These are phyloP conservation scores for Immersiporthe knoxdaviesiana DNA, from an alignment of 2,329 filamentous ascomycete genomes.

Conservation along the genomic window DNA sequence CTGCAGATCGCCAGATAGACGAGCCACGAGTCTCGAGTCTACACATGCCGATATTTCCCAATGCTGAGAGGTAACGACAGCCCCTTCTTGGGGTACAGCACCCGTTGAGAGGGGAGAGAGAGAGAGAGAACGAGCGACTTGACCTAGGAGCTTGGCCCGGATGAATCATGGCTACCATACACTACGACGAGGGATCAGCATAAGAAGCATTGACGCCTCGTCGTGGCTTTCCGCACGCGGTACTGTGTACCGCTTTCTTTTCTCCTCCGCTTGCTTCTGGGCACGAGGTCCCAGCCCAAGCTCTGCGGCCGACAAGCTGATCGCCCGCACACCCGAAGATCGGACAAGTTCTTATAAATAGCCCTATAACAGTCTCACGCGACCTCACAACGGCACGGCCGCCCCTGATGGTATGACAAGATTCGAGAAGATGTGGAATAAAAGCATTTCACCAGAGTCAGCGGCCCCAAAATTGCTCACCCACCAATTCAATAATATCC, in stretches of 20 bases:
- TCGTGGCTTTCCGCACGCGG: neutral
- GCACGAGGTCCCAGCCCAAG: neutral
- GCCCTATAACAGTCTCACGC: neutral
- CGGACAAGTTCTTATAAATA: too few species aligned
- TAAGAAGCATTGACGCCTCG: neutral
- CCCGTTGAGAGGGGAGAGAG: neutral
- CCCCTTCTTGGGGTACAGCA: neutral
- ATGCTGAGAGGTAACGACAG: neutral
- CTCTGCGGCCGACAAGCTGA: neutral
- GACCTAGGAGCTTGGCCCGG: neutral
- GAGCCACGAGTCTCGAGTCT: neutral
- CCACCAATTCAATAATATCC: neutral
- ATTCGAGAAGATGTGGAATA: conserved; percentile 11
- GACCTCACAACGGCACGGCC: too few species aligned
- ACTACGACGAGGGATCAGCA: neutral
- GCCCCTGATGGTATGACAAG: conserved; percentile 19
- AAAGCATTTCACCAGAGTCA: too few species aligned
- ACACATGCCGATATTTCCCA: neutral
- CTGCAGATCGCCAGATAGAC: neutral
- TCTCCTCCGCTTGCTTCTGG: neutral
- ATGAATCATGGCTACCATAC: neutral
- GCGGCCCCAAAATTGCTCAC: neutral
- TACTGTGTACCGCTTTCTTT: neutral
- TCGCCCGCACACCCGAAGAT: too few species aligned
- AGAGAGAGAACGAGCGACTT: neutral